These are phyloP conservation scores for Mycena amicta DNA, from an alignment of 768 basidiomycete genomes.

Conservation along the genomic window DNA sequence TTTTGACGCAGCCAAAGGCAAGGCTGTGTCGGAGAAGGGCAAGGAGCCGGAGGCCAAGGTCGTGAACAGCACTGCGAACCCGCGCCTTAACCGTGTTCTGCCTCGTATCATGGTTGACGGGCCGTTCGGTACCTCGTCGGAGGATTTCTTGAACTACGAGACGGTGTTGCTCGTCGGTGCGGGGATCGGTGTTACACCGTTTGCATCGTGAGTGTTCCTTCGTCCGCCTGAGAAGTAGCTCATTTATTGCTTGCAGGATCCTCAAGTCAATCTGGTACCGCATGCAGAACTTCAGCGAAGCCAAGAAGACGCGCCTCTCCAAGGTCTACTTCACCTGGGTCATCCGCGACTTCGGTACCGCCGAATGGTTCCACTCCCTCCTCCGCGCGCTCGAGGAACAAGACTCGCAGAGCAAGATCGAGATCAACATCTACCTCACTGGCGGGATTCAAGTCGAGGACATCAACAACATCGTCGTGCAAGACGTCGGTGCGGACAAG, in stretches of 20 bases:
- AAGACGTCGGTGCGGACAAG: slow-evolving; percentile 91
- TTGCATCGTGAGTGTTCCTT: slow-evolving; percentile 76
- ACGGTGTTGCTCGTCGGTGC: slow-evolving; percentile 88
- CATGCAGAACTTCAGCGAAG: slow-evolving; percentile 82
- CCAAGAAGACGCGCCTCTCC: slow-evolving; percentile 78
- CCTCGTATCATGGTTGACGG: slow-evolving; percentile 97
- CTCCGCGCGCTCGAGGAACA: slow-evolving; percentile 93
- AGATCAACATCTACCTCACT: slow-evolving; percentile 94
- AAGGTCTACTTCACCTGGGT: slow-evolving; percentile 97
- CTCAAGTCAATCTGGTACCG: slow-evolving; percentile 95
- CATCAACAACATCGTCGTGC: slow-evolving; percentile 89
- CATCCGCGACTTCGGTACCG: slow-evolving; percentile 87
- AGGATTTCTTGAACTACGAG: slow-evolving; percentile 91
- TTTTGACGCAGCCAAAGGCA: slow-evolving; percentile 48
- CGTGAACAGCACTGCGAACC: slow-evolving; percentile 56
- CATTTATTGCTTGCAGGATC: slow-evolving; percentile 56
- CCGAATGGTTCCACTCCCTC: slow-evolving; percentile 94
- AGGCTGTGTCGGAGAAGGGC: slow-evolving; percentile 42
- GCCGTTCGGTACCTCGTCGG: slow-evolving; percentile 90
- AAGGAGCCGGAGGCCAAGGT: slow-evolving; percentile 59
- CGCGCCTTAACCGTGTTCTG: slow-evolving; percentile 69
- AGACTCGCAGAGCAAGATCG: slow-evolving; percentile 81
- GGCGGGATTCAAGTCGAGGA: slow-evolving; percentile 91
- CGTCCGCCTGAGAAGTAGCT: neutral
- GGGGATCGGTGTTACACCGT: slow-evolving; percentile 96